Evolutionary conservation across 2,329 filamentous ascomycete genomes (phyloP), one percentile per base, ranked within the genome.

Genomic region (Ophiostoma sp.): DNA sequence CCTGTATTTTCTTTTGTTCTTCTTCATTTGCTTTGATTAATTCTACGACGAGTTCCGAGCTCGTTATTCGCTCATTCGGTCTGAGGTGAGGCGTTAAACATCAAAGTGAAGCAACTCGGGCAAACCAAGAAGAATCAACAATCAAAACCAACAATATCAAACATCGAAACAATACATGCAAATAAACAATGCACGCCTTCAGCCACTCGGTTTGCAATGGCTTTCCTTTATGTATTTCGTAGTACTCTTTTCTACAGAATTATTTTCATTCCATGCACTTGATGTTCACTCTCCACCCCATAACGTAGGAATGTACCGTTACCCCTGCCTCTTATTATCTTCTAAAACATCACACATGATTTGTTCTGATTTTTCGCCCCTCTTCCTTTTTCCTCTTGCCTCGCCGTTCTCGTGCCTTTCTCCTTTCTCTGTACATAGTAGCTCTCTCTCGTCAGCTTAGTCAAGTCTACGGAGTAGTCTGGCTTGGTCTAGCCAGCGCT

Each of bases 321-420:
- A 62, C 57, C 57, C 57, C 57, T 62, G 57, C n/a, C n/a, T n/a
- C n/a, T n/a, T n/a, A n/a, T n/a, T n/a, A n/a, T n/a, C n/a, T 62
- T 62, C 57, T 65, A 65, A 65, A 65, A 65, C 35, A 65, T 39
- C 62, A 65, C 62, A 39, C 35, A 39, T 65, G 62, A 41, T 68
- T 36, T 65, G 33, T 41, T 60, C 67, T 27, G 57, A 57, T 44
- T 62, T 52, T 67, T 52, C 36, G 60, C 60, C 60, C 60, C 60
- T 64, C 60, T 35, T 35, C 57, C 6, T n/a, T 62, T 20, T 62
- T 10, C 39, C 39, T 41, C 39, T 41, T 39, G 8, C 4, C 36
- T 39, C 8, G 10, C 27, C 54, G 1, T 31, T 27, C 54, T 60
- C 54, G 10, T 62, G n/a, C 20, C 52, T 54, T 54, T 54, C 44